These are phyloP conservation scores for Volvox reticuliferus DNA, from an alignment of 139 green algal genomes.

Conservation along the genomic window DNA sequence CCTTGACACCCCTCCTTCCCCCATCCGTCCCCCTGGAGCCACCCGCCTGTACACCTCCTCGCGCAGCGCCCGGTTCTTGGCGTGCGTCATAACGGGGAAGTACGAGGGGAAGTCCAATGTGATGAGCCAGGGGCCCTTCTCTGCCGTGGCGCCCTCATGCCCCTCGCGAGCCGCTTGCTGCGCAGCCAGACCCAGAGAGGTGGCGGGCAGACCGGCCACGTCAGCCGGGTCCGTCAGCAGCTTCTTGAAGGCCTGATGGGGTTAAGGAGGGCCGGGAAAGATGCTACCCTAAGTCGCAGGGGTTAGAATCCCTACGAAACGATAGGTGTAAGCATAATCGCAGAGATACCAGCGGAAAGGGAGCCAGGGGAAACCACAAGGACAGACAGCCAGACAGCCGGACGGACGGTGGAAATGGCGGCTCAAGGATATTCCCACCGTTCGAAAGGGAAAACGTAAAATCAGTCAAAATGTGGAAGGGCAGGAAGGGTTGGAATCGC, in stretches of 20 bases:
- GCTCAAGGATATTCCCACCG: no score
- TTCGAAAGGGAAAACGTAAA: no score
- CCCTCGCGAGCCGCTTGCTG: constrained; percentile 69
- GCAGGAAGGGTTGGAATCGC: no score
- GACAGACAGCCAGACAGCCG: background rate
- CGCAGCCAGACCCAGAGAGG: constrained; percentile 78
- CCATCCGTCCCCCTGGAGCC: no score
- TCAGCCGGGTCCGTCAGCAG: constrained; percentile 85
- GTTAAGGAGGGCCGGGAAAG: no score
- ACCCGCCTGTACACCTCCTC: constrained; percentile 93
- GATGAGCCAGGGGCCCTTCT: constrained; percentile 91
- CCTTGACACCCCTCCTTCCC: no score
- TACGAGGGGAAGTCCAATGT: constrained; percentile 96
- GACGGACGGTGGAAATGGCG: background rate
- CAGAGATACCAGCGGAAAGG: no score
- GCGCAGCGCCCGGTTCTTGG: constrained; percentile 87
- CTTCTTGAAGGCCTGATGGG: constrained; percentile 83
- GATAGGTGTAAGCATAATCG: no score
- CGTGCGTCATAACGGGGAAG: constrained; percentile 89
- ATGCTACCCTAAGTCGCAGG: no score
- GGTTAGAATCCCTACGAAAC: no score
- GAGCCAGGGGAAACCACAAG: no score
- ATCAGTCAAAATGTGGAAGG: no score
- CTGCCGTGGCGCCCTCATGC: constrained; percentile 83
- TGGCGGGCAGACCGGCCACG: constrained; percentile 86